phyloP scores from a whole-genome alignment of 2,329 filamentous ascomycete genomes.

The Scytalidium lignicola region DNA sequence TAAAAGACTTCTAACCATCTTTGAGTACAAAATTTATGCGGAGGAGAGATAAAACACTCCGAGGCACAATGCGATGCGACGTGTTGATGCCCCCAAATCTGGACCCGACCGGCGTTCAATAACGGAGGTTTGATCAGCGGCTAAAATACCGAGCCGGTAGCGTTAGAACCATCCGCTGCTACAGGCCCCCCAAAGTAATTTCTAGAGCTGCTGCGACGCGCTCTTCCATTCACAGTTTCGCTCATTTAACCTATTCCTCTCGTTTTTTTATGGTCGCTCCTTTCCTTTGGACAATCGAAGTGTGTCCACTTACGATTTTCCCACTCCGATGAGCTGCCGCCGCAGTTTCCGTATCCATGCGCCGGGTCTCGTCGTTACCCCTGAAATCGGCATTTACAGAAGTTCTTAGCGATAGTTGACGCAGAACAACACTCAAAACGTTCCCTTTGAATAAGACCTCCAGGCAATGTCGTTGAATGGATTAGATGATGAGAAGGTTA shows the following conservation, averaged over 20 bases:
- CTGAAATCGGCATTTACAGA: conserved; percentile 17
- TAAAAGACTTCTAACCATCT: neutral
- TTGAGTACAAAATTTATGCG: neutral
- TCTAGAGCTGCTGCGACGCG: neutral
- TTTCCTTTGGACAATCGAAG: neutral
- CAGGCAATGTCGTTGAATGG: conserved; percentile 88
- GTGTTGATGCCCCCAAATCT: neutral
- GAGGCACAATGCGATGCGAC: neutral
- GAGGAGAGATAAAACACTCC: neutral
- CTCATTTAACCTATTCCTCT: neutral
- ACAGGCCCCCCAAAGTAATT: neutral
- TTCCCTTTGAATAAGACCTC: conserved; percentile 7
- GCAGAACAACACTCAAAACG: conserved; percentile 5
- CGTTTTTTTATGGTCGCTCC: neutral
- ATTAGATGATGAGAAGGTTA: conserved; percentile 73
- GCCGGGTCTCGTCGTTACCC: conserved; percentile 18
- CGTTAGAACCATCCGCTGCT: neutral
- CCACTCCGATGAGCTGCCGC: conserved; percentile 16
- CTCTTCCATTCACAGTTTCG: neutral
- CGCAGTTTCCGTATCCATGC: conserved; percentile 22
- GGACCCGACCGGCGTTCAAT: neutral
- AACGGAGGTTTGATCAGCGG: neutral
- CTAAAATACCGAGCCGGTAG: neutral
- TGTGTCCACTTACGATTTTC: neutral
- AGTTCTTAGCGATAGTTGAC: conserved; percentile 11